phyloP scores from a whole-genome alignment of 2,329 filamentous ascomycete species.

The Fusarium sp. region DNA sequence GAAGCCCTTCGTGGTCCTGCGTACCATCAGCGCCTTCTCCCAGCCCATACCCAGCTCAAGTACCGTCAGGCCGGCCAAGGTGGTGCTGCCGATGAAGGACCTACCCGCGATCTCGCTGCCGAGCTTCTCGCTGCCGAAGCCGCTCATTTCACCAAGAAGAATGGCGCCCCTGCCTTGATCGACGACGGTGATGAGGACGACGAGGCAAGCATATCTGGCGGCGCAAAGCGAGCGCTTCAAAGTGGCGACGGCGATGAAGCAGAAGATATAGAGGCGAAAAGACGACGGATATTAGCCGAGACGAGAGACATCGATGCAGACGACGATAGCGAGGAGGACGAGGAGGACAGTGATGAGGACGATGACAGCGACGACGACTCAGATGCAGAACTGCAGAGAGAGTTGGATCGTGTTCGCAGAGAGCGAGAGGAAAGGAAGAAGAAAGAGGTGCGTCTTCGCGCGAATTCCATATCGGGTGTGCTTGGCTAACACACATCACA shows the following conservation, averaged over 20 bases:
- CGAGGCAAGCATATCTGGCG: slow-evolving; percentile 53
- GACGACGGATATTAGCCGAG: slow-evolving; percentile 88
- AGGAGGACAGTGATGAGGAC: slow-evolving; percentile 65
- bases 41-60: slow-evolving; percentile 94
- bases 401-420: slow-evolving; percentile 92
- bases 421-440: slow-evolving; percentile 67
- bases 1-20: slow-evolving; percentile 93
- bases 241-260: slow-evolving; percentile 34
- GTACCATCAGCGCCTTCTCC: slow-evolving; percentile 95
- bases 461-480: not conserved
- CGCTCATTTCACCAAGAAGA: slow-evolving; percentile 87
- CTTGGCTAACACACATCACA: slow-evolving; percentile 50
- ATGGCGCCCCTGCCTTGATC: slow-evolving; percentile 62
- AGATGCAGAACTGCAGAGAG: slow-evolving; percentile 87
- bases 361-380: slow-evolving; percentile 67
- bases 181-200: slow-evolving; percentile 66
- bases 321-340: slow-evolving; percentile 71
- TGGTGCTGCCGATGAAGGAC: slow-evolving; percentile 78
- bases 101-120: slow-evolving; percentile 82
- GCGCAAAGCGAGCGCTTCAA: slow-evolving; percentile 70
- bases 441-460: slow-evolving; percentile 50
- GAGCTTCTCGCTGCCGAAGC: slow-evolving; percentile 92
- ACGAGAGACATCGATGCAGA: slow-evolving; percentile 87
- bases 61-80: slow-evolving; percentile 89
- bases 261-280: slow-evolving; percentile 83